Percentiles rank a stretch among this genome's conserved stretches.
phyloP scores from a whole-genome alignment of 345 rosid genomes.

The Clarkia xantiana region DNA sequence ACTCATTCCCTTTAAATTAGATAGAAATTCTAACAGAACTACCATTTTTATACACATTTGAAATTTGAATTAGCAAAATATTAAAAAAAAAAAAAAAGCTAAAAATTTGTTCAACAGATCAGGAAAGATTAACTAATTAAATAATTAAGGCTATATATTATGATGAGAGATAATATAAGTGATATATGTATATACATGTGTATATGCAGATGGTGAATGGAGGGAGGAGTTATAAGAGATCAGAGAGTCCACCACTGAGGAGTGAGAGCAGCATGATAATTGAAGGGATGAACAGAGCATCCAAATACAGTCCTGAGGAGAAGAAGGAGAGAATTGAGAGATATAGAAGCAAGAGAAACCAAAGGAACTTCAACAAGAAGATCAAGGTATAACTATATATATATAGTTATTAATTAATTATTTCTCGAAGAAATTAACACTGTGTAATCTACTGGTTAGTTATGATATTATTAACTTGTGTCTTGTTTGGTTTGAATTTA shows the following conservation, averaged over 20 bases:
- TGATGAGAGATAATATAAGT: background rate
- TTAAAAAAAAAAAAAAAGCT: too few species aligned
- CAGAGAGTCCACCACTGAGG: conserved; percentile 33
- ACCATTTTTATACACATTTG: too few species aligned
- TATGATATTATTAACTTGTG: too few species aligned
- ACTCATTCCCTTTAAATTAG: too few species aligned
- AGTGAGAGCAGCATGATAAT: conserved; percentile 77
- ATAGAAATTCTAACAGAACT: too few species aligned
- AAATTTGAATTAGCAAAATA: too few species aligned
- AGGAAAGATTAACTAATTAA: background rate
- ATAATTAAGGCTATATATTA: background rate
- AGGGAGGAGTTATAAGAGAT: conserved; percentile 27
- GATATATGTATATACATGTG: background rate
- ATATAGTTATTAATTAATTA: background rate
- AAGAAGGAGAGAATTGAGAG: conserved; percentile 80
- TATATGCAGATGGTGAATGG: conserved; percentile 14
- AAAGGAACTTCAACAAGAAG: conserved; percentile 88
- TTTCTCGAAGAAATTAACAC: background rate
- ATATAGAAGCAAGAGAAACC: conserved; percentile 69
- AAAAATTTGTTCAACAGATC: too few species aligned
- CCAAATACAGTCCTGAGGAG: conserved; percentile 72
- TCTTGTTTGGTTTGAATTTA: background rate
- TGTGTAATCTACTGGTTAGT: too few species aligned
- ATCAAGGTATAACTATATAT: conserved; percentile 44
- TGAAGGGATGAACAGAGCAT: conserved; percentile 67